Evolutionary conservation across 148 eudicot species (phyloP).

Genomic region (Vaccinium darrowii): DNA sequence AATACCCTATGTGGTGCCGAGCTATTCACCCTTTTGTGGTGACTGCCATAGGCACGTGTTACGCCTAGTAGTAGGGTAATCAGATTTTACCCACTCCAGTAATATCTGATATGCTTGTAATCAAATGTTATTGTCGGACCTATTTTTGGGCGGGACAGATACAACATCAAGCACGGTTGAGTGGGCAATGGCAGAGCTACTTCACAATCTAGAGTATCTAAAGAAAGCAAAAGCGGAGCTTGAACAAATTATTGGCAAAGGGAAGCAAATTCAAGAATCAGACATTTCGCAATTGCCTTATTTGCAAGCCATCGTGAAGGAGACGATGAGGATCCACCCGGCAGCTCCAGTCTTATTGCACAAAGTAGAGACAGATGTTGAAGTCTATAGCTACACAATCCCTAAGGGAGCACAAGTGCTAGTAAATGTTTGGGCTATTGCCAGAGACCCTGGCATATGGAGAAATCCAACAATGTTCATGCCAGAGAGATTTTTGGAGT

Average conservation of each 20-base stretch:
- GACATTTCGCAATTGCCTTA: background rate
- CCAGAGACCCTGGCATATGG: conserved; percentile 12
- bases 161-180: background rate
- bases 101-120: too few species aligned
- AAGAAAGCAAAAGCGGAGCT: background rate
- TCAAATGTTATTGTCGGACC: too few species aligned
- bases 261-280: background rate
- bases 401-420: conserved; percentile 18
- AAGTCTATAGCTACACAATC: background rate
- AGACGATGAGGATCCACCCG: conserved; percentile 1
- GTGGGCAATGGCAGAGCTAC: background rate
- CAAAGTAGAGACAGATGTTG: background rate
- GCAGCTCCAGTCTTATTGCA: background rate
- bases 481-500: conserved; percentile 17
- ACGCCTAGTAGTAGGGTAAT: too few species aligned
- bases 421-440: conserved; percentile 9
- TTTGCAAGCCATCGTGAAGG: conserved; percentile 4
- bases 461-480: background rate
- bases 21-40: too few species aligned
- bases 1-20: too few species aligned
- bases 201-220: background rate
- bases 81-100: too few species aligned
- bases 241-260: background rate
- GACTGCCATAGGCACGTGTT: too few species aligned
- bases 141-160: too few species aligned